phyloP scores from a whole-genome alignment of 805 yeast species.

The Candida maris region DNA sequence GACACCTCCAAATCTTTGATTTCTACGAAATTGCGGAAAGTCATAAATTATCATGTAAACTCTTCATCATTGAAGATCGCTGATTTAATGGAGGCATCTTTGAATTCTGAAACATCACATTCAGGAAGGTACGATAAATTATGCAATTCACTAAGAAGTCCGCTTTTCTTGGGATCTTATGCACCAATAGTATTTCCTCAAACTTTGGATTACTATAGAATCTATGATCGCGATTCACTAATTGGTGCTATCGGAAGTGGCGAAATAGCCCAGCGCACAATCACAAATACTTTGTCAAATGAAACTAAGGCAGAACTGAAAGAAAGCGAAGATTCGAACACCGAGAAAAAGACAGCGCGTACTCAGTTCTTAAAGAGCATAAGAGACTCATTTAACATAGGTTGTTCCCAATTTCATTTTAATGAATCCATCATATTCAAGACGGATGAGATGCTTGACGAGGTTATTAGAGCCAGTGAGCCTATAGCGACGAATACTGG shows the following conservation, averaged over 20 bases:
- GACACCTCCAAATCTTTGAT: conserved; percentile 8
- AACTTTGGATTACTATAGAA: conserved; percentile 48
- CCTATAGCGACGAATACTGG: conserved; percentile 3
- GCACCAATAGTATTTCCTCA: conserved; percentile 65
- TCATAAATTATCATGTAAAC: conserved; percentile 43
- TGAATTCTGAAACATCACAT: conserved; percentile 59
- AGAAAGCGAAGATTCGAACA: conserved; percentile 4
- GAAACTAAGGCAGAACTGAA: conserved; percentile 12
- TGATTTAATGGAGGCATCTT: conserved; percentile 60
- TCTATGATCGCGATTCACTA: conserved; percentile 51
- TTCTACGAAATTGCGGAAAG: conserved; percentile 27
- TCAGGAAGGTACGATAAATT: conserved; percentile 39
- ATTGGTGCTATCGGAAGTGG: conserved; percentile 51
- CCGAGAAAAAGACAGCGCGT: conserved; percentile 24
- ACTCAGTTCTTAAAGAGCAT: conserved; percentile 53
- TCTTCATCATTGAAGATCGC: conserved; percentile 44
- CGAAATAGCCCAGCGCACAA: conserved; percentile 19
- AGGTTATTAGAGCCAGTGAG: conserved; percentile 17
- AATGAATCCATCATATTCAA: conserved; percentile 58
- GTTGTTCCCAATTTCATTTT: conserved; percentile 53
- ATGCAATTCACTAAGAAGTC: conserved; percentile 48
- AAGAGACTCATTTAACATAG: conserved; percentile 62
- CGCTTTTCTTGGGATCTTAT: conserved; percentile 59
- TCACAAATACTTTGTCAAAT: conserved; percentile 14
- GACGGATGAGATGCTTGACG: conserved; percentile 35